phyloP scores from a whole-genome alignment of 2,329 filamentous ascomycete species.

The Eurotiales sp. region DNA sequence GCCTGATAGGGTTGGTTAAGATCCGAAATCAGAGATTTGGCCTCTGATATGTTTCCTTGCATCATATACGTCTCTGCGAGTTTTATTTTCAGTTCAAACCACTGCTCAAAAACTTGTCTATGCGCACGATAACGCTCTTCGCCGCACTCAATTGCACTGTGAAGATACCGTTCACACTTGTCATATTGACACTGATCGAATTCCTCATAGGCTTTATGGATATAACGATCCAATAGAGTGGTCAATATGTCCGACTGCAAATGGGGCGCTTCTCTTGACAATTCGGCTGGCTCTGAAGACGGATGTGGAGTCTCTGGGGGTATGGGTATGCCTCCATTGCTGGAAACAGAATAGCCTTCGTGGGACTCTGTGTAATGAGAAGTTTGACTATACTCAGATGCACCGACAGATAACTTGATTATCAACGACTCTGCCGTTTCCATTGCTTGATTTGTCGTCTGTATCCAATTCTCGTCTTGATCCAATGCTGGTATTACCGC shows the following conservation, averaged over 20 bases:
- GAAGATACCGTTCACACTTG: conserved; percentile 8
- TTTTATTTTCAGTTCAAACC: conserved; percentile 10
- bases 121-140: conserved; percentile 2
- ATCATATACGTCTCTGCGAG: conserved; percentile 9
- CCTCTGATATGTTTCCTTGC: background rate
- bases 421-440: background rate
- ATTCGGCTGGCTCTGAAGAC: background rate
- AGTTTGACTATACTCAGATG: background rate
- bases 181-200: background rate
- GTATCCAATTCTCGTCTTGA: background rate
- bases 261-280: background rate
- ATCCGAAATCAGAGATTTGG: background rate
- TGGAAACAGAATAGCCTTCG: background rate
- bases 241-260: background rate
- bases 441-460: background rate
- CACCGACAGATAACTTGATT: background rate
- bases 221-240: conserved; percentile 3
- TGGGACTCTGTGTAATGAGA: no score
- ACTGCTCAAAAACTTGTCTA: conserved; percentile 8
- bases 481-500: background rate
- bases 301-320: background rate
- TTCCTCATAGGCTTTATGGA: background rate
- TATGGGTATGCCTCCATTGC: background rate
- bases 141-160: conserved; percentile 9
- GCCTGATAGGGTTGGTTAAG: background rate